phyloP scores from a whole-genome alignment of 1,284 basidiomycete species.

The Apiotrichum brassicae region DNA sequence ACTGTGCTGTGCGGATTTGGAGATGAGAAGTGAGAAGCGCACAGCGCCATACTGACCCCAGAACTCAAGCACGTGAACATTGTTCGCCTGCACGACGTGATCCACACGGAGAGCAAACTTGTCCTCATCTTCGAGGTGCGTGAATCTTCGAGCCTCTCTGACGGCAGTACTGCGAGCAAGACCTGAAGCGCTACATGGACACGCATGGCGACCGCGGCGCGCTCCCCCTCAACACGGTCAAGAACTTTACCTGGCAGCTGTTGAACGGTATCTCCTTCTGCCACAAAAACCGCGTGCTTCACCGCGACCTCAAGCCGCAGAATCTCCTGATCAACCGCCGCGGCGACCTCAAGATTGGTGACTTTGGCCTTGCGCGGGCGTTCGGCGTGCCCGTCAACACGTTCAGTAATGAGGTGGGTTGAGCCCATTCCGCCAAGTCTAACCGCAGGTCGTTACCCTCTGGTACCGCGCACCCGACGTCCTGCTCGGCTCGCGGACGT shows the following conservation, averaged over 20 bases:
- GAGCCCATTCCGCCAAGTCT: neutral
- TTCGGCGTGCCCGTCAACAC: constrained; percentile 97
- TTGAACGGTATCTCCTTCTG: constrained; percentile 77
- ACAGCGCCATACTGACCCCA: too few species aligned
- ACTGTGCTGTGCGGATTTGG: too few species aligned
- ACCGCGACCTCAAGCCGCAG: constrained; percentile 96
- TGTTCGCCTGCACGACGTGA: constrained; percentile 90
- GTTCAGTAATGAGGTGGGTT: constrained; percentile 87
- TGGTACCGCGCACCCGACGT: constrained; percentile 99
- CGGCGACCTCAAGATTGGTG: constrained; percentile 84
- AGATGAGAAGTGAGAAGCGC: too few species aligned
- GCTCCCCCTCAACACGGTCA: constrained; percentile 65
- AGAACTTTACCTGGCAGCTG: constrained; percentile 52
- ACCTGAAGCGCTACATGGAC: constrained; percentile 96
- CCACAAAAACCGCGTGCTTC: constrained; percentile 91
- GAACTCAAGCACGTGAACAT: constrained; percentile 95
- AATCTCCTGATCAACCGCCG: constrained; percentile 89
- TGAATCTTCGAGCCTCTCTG: neutral
- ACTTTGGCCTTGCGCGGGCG: constrained; percentile 92
- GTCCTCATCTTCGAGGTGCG: constrained; percentile 91
- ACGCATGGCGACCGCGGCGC: constrained; percentile 65
- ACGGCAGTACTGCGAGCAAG: constrained; percentile 49
- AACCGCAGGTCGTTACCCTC: constrained; percentile 85
- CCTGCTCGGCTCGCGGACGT: constrained; percentile 88
- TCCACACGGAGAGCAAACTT: constrained; percentile 92